Evolutionary conservation across 441 rosid species (phyloP), one percentile per base, ranked within the genome.

Genomic region (Populus trichocarpa): DNA sequence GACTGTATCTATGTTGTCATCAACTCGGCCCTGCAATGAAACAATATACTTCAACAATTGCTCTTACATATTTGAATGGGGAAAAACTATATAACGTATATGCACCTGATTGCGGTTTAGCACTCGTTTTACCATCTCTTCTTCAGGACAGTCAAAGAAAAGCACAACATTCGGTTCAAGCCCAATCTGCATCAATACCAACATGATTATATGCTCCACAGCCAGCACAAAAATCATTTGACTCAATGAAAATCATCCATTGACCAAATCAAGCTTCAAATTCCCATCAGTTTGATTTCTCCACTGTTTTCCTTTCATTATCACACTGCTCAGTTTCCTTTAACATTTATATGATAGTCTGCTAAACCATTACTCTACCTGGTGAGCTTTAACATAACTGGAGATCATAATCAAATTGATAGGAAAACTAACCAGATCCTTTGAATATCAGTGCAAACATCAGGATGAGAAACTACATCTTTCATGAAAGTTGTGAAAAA

Each of bases 111-210:
- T 91, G 77, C 97, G 98, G 77, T 80, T 92, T 81, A 94, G 85
- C 76, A 96, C 97, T 2, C 99, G 90, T 81, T 86, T 88, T 82
- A 91, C 93, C 99, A 94, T 96, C 88, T 90, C 99, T 80, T 88
- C 92, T 80, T 94, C 92, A 2, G 95, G 94, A 80, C 97, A 93
- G 80, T 94, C 95, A 78, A 94, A 94, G 88, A 90, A 96, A 73
- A 96, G 87, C 67, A 96, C 98, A 36, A 86, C 57, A 70, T 92
- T 85, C 63, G 98, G 99, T 82, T 94, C 97, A 33, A 83, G 89
- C 78, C 94, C 90, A 71, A 85, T 72, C 98, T 96, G 88, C 78
- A 84, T 28, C 42, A 26, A 35, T 14, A 76, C 65, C 67, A 68
- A n/a, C 30, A 78, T 6, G 6, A 28, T 16, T 63, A 64, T 36